These are phyloP conservation scores for Clavaria fumosa DNA, from an alignment of 768 basidiomycete genomes.

Conservation along the genomic window DNA sequence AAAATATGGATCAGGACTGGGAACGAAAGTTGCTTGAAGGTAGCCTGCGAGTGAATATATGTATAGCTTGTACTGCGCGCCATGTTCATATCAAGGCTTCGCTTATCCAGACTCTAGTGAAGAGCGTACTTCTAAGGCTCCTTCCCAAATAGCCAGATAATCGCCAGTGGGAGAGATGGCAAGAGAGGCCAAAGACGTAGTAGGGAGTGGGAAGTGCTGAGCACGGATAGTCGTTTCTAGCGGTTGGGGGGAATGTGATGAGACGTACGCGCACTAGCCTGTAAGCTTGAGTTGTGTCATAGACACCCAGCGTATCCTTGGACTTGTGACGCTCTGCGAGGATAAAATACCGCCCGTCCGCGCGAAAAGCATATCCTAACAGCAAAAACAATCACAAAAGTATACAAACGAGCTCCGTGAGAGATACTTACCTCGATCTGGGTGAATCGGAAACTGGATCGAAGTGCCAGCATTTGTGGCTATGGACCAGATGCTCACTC, in stretches of 20 bases:
- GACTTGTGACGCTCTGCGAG: constrained; percentile 83
- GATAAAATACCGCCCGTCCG: constrained; percentile 72
- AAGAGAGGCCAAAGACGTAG: constrained; percentile 53
- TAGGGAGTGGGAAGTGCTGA: constrained; percentile 76
- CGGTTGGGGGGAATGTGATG: background rate
- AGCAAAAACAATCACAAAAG: constrained; percentile 1
- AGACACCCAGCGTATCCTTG: constrained; percentile 75
- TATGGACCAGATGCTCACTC: constrained; percentile 79
- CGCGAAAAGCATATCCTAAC: constrained; percentile 66
- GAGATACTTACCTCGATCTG: constrained; percentile 48
- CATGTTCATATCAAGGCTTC: too few species aligned
- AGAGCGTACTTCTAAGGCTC: constrained; percentile 54
- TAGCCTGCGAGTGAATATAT: constrained; percentile 54
- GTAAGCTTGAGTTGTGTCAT: constrained; percentile 57
- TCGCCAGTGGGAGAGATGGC: constrained; percentile 65
- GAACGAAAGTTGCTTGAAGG: constrained; percentile 48
- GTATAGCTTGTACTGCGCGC: constrained; percentile 57
- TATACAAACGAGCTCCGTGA: constrained; percentile 1
- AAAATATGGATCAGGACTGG: constrained; percentile 65
- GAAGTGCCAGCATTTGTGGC: constrained; percentile 59
- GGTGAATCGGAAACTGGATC: constrained; percentile 75
- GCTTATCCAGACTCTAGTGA: too few species aligned
- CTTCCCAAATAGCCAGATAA: constrained; percentile 71
- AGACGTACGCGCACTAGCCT: constrained; percentile 48
- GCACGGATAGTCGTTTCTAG: background rate